Percentiles rank a stretch among this genome's conserved stretches.
phyloP scores from a whole-genome alignment of 108 stramenopile species.

The Schizochytrium sp. region DNA sequence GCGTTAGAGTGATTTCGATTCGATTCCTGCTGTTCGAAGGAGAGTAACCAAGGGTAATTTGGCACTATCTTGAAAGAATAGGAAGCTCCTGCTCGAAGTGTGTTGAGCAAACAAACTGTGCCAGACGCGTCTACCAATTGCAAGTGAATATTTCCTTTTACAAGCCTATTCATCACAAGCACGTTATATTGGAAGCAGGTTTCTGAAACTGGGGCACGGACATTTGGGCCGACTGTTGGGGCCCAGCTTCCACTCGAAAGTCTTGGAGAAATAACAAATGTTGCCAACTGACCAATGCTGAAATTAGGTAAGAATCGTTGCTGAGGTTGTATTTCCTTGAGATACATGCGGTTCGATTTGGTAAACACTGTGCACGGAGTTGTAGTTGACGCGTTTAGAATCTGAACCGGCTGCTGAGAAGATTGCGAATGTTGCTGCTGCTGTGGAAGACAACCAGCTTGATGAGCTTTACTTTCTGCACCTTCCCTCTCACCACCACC shows the following conservation, averaged over 20 bases:
- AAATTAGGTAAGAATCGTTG: neutral
- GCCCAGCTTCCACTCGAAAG: neutral
- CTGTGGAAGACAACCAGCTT: neutral
- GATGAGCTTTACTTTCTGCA: neutral
- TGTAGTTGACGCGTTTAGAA: neutral
- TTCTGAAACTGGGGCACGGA: neutral
- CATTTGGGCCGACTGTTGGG: slow-evolving; percentile 13
- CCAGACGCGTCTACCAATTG: neutral
- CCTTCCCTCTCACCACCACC: neutral
- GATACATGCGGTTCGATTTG: neutral
- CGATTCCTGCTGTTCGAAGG: neutral
- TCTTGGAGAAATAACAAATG: neutral
- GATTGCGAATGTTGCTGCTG: neutral
- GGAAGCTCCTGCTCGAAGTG: neutral
- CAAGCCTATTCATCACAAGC: neutral
- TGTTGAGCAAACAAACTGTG: neutral
- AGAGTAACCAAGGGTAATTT: neutral
- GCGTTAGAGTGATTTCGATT: neutral
- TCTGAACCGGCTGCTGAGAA: neutral
- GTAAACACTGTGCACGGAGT: neutral
- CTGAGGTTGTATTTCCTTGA: neutral
- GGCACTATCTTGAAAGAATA: neutral
- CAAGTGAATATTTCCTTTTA: neutral
- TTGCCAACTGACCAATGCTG: neutral
- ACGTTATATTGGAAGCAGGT: neutral